Base-by-base conservation (phyloP, 2,329 filamentous ascomycete genomes). In the Hymenoscyphus repandus region DNA sequence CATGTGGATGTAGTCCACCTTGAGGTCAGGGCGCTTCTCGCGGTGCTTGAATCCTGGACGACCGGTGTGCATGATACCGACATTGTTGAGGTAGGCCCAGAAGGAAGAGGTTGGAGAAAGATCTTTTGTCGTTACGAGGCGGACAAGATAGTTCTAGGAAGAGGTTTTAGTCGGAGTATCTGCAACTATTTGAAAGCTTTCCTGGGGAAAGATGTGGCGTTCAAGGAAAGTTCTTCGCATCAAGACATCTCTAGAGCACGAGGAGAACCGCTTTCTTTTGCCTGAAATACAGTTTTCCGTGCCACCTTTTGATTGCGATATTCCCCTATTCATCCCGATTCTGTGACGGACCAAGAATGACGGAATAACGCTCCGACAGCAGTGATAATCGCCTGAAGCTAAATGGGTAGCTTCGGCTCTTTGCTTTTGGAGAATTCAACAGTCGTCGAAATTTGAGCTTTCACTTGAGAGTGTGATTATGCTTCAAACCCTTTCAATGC, bases 81-180 rank as follows among this genome's bases (percentile, higher is more conserved):
- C 88, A 68, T 91, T 91, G 70, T 91, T 85, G 40, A 92, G 72
- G 64, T 92, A 92, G 62, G 86, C 80, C 87, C 88, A 92, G 66
- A 90, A 90, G 54, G 88, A 83, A 76, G 88, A 82, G 57, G 80
- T 81, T 45, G 80, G 83, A 3, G 54, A 46, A 7, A 64, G 56
- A 38, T 64, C 58, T 0, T 85, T 85, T 62, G 91, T 87, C 5
- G 82, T 84, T 67, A 87, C 90, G 34, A 92, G 71, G 66, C 84
- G 86, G 53, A 77, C 81, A 31, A 92, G 72, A 59, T 91, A 92
- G 47, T 85, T 87, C n/a, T 85, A 32, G 40, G 40, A 27, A 27
- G 22, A n/a, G 22, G 4, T 27, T 4, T 40, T 40, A 40, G 38
- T 22, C 38, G 38, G 22, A 22, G 38, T 22, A 17, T n/a, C 13